Base-by-base conservation (phyloP, 768 basidiomycete species). In the Clitopilus passeckerianus region DNA sequence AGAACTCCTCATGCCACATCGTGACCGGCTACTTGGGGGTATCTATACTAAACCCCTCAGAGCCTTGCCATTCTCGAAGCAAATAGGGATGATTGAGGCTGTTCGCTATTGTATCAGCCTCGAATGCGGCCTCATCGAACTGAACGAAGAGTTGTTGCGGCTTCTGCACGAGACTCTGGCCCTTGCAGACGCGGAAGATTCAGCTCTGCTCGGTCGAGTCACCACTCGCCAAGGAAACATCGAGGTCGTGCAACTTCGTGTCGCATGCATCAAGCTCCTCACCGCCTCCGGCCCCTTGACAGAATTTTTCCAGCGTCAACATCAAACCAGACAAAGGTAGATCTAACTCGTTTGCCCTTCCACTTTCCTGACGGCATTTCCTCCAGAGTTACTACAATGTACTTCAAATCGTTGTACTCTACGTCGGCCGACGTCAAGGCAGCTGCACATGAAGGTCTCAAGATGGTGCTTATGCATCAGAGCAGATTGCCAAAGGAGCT, bases 381-480 rank as follows among this genome's bases (percentile, higher is more conserved):
- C 34, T 63, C 22, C 64, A 96, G 95, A 65, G 93, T 98, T 10
- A 95, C 95, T 16, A 82, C 91, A 34, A 91, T 98, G 20, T 98
- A 98, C 75, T 99, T 99, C 83, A 98, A 99, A 74, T 95, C 95
- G 10, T 82, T 99, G 33, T 99, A 99, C 73, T 95, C 95, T 6
- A 83, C 88, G 18, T 90, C 89, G 14, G 79, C 86, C 10, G 94
- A 97, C 66, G 90, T 99, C 63, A 98, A 98, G 70, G 89, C 95
- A 63, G 95, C 95, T 7, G 94, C 97, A 0, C 94, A 98, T 63
- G 92, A 97, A 62, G 94, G 94, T 30, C 82, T 98, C 37, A 83
- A 89, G 60, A 89, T 91, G 77, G 93, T 98, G 10, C 78, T 98
- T 35, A 85, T 85, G 3, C 90, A 94, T 66, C 95, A 98, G 70